Evolutionary conservation across 352 stramenopile genomes (phyloP).

Genomic region (Peronospora tabacina): DNA sequence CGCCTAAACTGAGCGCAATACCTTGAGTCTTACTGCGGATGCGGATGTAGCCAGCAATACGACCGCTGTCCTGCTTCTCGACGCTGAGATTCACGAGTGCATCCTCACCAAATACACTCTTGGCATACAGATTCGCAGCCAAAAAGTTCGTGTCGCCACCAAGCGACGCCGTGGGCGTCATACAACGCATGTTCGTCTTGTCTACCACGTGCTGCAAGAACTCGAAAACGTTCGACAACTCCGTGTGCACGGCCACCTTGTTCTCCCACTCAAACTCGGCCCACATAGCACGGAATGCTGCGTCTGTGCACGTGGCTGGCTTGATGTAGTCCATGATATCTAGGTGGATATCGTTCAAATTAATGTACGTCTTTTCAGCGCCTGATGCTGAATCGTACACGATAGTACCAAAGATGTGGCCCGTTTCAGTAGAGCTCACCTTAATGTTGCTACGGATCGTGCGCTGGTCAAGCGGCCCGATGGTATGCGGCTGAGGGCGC

Average conservation of each 20-base stretch:
- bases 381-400: slow-evolving; percentile 95
- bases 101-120: slow-evolving; percentile 94
- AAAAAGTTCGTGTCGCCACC: slow-evolving; percentile 90
- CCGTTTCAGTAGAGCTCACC: slow-evolving; percentile 99
- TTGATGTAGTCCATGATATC: slow-evolving; percentile 99
- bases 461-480: slow-evolving; percentile 95
- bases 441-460: slow-evolving; percentile 99
- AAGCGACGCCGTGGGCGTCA: slow-evolving; percentile 91
- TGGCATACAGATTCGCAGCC: slow-evolving; percentile 90
- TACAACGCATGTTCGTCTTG: slow-evolving; percentile 98
- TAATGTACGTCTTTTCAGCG: slow-evolving; percentile 98
- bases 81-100: slow-evolving; percentile 99
- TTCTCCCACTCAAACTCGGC: slow-evolving; percentile 99
- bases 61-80: slow-evolving; percentile 97
- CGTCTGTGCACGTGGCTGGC: slow-evolving; percentile 89
- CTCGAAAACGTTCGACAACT: slow-evolving; percentile 95
- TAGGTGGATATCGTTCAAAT: slow-evolving; percentile 99
- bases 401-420: slow-evolving; percentile 99
- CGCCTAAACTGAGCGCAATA: slow-evolving; percentile 97
- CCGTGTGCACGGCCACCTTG: slow-evolving; percentile 96
- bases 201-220: slow-evolving; percentile 98
- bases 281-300: slow-evolving; percentile 99
- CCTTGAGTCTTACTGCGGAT: slow-evolving; percentile 99
- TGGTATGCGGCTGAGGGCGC: slow-evolving; percentile 94
- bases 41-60: slow-evolving; percentile 97